Percentiles rank a stretch among this genome's conserved stretches.
Evolutionary conservation across 2,329 filamentous ascomycete genomes (phyloP).

Genomic region (Delphinella strobiligena): DNA sequence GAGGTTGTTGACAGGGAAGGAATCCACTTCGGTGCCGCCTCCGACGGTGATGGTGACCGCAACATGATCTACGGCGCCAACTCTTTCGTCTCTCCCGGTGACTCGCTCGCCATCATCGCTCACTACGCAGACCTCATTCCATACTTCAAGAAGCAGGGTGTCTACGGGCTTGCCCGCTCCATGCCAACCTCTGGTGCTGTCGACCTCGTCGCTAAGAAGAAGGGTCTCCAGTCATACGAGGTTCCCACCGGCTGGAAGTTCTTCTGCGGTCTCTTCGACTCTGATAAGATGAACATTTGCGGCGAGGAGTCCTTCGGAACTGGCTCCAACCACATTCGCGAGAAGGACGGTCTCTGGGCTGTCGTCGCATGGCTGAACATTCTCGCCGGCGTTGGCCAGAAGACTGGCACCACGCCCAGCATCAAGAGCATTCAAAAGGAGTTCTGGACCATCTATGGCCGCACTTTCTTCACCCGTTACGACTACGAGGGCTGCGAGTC

Average conservation of each 20-base stretch:
- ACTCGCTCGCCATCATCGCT: slow-evolving; percentile 89
- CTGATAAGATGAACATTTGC: slow-evolving; percentile 93
- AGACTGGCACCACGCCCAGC: slow-evolving; percentile 70
- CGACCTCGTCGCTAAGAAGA: slow-evolving; percentile 89
- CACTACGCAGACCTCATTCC: slow-evolving; percentile 94
- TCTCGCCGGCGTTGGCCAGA: slow-evolving; percentile 81
- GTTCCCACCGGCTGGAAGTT: slow-evolving; percentile 99
- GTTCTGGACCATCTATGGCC: slow-evolving; percentile 93
- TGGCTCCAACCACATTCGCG: slow-evolving; percentile 95
- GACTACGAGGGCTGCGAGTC: slow-evolving; percentile 95
- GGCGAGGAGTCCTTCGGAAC: slow-evolving; percentile 98
- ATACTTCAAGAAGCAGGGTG: slow-evolving; percentile 95
- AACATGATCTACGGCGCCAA: slow-evolving; percentile 99
- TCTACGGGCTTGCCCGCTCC: slow-evolving; percentile 86
- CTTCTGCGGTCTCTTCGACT: slow-evolving; percentile 92
- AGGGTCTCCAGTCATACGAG: slow-evolving; percentile 85
- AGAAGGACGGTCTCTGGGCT: slow-evolving; percentile 98
- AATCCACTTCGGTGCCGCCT: slow-evolving; percentile 92
- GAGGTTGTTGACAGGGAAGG: slow-evolving; percentile 82
- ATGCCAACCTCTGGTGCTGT: slow-evolving; percentile 97
- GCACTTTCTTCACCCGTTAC: slow-evolving; percentile 98
- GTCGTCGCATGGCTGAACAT: slow-evolving; percentile 98
- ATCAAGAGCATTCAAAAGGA: slow-evolving; percentile 94
- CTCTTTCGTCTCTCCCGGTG: slow-evolving; percentile 90
- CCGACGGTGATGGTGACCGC: slow-evolving; percentile 92